Evolutionary conservation across 2,329 filamentous ascomycete species (phyloP), one percentile per base, ranked within the genome.

Genomic region (Clarireedia sp.): DNA sequence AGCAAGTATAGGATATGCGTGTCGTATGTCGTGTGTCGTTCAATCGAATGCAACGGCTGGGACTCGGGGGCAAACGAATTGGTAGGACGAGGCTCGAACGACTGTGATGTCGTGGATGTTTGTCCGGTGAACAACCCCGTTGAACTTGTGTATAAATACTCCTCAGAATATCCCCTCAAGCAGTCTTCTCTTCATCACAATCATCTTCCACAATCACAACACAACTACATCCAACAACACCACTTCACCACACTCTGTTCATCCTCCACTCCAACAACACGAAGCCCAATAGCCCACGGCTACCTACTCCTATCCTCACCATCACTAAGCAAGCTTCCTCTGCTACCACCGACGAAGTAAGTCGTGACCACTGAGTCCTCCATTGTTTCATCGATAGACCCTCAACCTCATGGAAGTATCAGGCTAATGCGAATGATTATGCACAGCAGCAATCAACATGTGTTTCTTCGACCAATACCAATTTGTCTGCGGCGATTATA

Each of bases 391-490:
- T 47, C 16, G 38, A 19, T 19, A 7, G 38, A 6, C n/a, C 41
- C 49, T 51, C 58, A 43, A 23, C 55, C 5, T 44, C 37, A 19
- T 47, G 48, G 8, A 49, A 51, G 48, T 17, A 47, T 53, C 37
- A 48, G 48, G 58, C 61, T 66, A 52, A 66, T 58, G 36, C 17
- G 46, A 55, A 48, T 46, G 55, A 50, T 47, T 40, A 53, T 45
- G 54, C 51, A 26, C 47, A 61, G 48, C 26, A 47, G 48, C 60
- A 49, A 67, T 65, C 74, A 78, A 69, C 64, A 96, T 97, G 92
- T 96, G 92, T 77, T 96, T 94, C 78, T 97, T 91, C 78, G 90
- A 96, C 68, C 87, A 92, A 73, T 90, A 86, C 71, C 81, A 83
- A 65, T 96, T 88, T 80, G 73, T 73, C 56, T 97, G 92, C 75